phyloP scores from a whole-genome alignment of 2,329 filamentous ascomycete species.

The Trichophyton mentagrophytes region DNA sequence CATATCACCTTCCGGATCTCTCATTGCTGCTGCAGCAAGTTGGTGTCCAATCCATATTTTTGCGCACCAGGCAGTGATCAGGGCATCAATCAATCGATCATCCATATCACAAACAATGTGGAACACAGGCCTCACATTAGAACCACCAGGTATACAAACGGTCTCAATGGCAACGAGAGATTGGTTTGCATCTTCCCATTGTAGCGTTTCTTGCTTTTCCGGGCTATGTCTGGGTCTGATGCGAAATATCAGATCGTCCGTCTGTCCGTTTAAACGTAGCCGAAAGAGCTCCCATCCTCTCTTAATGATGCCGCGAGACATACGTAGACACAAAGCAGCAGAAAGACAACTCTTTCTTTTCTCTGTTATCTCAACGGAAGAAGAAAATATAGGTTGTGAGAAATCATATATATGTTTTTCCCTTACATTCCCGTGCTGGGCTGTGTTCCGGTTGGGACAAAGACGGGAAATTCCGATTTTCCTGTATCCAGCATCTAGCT shows the following conservation, averaged over 20 bases:
- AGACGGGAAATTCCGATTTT: constrained; percentile 11
- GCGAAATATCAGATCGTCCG: constrained; percentile 9
- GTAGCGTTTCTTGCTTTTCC: constrained; percentile 6
- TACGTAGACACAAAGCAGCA: constrained; percentile 6
- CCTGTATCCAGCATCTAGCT: constrained; percentile 10
- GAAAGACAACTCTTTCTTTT: constrained; percentile 11
- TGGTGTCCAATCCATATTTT: constrained; percentile 12
- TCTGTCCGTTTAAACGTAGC: not conserved
- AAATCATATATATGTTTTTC: constrained; percentile 13
- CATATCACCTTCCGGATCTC: not conserved
- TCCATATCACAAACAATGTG: constrained; percentile 11
- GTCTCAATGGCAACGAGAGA: constrained; percentile 12
- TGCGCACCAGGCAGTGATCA: constrained; percentile 14
- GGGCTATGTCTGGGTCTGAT: constrained; percentile 10
- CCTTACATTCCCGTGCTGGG: not conserved
- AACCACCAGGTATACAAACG: not conserved
- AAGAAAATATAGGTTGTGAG: constrained; percentile 8
- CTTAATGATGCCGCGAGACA: constrained; percentile 7
- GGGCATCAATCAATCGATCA: constrained; percentile 11
- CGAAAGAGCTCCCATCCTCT: constrained; percentile 11
- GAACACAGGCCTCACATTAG: constrained; percentile 7
- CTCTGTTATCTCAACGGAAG: constrained; percentile 12
- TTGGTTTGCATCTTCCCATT: constrained; percentile 11
- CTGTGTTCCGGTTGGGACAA: not conserved
- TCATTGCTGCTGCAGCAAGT: not conserved